Evolutionary conservation across 257 asterid genomes (phyloP).

Genomic region (Nicotiana sylvestris): DNA sequence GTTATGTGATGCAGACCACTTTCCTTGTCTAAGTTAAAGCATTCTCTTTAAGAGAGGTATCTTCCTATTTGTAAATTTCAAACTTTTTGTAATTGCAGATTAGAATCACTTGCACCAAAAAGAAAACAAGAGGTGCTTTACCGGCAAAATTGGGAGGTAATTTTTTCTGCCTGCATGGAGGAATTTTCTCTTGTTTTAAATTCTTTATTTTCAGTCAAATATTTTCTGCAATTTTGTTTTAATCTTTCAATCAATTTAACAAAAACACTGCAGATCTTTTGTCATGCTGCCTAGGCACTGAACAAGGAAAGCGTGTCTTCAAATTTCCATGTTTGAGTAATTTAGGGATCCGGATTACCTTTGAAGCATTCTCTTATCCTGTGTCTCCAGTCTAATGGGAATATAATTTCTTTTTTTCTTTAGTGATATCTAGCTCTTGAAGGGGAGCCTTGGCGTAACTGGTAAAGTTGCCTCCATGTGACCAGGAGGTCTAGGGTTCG

Average conservation of each 20-base stretch:
- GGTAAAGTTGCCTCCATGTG: too few relatives aligned
- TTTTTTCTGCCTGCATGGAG: constrained; percentile 12
- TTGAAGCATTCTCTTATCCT: neutral
- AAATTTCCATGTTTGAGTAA: neutral
- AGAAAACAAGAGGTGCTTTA: constrained; percentile 52
- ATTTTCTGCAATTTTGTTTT: neutral
- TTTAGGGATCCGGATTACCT: neutral
- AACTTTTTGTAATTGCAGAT: constrained; percentile 40
- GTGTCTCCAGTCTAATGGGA: neutral
- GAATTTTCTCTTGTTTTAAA: neutral
- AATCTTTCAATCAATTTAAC: neutral
- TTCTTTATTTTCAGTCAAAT: neutral
- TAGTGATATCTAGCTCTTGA: neutral
- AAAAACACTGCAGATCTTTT: neutral
- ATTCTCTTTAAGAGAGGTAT: neutral
- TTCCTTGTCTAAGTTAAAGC: neutral
- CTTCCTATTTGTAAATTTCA: neutral
- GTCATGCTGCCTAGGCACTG: neutral
- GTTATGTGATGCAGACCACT: constrained; percentile 1
- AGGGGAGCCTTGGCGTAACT: too few relatives aligned
- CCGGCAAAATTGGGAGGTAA: constrained; percentile 55
- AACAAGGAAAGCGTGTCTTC: neutral
- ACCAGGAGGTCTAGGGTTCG: too few relatives aligned
- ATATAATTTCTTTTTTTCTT: neutral
- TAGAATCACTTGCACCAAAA: constrained; percentile 54